Percentiles rank a stretch among this genome's conserved stretches.
Conservation (phyloP, 257 asterid genomes). For the Catharanthus roseus region DNA sequence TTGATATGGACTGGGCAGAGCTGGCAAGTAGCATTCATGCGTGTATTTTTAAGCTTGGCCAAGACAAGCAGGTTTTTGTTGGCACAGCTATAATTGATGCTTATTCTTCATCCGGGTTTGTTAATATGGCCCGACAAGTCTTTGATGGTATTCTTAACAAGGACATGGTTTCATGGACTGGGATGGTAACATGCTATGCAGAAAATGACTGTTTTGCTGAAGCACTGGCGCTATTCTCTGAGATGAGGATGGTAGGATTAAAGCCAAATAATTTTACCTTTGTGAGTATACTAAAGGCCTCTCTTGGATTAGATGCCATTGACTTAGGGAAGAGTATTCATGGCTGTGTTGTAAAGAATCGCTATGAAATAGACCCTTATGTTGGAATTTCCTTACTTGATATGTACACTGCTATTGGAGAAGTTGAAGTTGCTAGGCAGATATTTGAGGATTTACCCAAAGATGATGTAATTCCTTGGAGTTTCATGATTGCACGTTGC, state of each 20-base stretch:
- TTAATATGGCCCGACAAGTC: conserved; percentile 47
- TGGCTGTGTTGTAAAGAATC: conserved; percentile 59
- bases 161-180: conserved; percentile 91
- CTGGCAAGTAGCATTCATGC: conserved; percentile 25
- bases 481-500: conserved; percentile 88
- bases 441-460: conserved; percentile 78
- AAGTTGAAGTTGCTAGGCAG: conserved; percentile 56
- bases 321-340: conserved; percentile 62
- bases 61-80: conserved; percentile 43
- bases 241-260: conserved; percentile 60
- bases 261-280: conserved; percentile 78
- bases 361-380: conserved; percentile 68
- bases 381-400: conserved; percentile 85
- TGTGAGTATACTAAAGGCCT: conserved; percentile 77
- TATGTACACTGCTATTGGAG: conserved; percentile 63
- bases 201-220: conserved; percentile 60
- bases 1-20: conserved; percentile 30
- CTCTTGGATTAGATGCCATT: conserved; percentile 55
- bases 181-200: conserved; percentile 76
- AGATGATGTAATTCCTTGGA: conserved; percentile 84
- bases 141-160: conserved; percentile 47
- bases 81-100: conserved; percentile 71
- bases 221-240: conserved; percentile 45
- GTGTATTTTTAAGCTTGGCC: conserved; percentile 31
- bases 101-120: conserved; percentile 61